These are phyloP conservation scores for Gyrodon lividus DNA, from an alignment of 768 basidiomycete species.

Conservation along the genomic window DNA sequence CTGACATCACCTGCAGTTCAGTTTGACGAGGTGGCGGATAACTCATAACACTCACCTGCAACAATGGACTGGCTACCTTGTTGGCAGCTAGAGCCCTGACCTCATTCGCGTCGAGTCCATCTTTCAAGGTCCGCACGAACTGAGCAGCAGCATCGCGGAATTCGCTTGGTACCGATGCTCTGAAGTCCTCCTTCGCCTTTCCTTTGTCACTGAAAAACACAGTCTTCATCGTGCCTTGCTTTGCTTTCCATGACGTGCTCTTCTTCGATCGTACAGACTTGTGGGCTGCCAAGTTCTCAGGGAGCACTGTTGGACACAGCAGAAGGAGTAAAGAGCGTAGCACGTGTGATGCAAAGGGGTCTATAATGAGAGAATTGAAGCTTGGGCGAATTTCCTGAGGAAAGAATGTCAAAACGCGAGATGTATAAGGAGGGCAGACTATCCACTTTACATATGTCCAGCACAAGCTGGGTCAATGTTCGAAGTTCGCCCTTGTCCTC, in stretches of 20 bases:
- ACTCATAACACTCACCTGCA: constrained; percentile 51
- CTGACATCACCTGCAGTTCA: constrained; percentile 38
- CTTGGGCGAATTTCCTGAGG: constrained; percentile 67
- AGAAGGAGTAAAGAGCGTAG: constrained; percentile 76
- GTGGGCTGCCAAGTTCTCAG: constrained; percentile 35
- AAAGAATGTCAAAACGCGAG: constrained; percentile 16
- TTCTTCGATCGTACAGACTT: constrained; percentile 76
- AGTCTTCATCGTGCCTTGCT: constrained; percentile 78
- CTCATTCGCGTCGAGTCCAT: constrained; percentile 64
- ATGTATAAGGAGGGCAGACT: neutral
- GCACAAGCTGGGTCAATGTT: constrained; percentile 59
- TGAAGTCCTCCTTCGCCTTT: constrained; percentile 32
- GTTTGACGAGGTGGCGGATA: constrained; percentile 7
- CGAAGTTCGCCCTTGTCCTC: constrained; percentile 64
- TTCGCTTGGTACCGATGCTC: constrained; percentile 38
- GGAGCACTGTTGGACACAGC: constrained; percentile 60
- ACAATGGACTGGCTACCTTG: constrained; percentile 72
- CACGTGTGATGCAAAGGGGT: constrained; percentile 91
- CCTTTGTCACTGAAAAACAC: constrained; percentile 55
- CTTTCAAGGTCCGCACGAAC: constrained; percentile 52
- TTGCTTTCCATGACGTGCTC: constrained; percentile 77
- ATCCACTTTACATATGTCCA: constrained; percentile 64
- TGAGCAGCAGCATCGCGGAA: constrained; percentile 46
- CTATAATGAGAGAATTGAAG: constrained; percentile 66
- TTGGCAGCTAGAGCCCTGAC: constrained; percentile 73